These are phyloP conservation scores for Coccomyxa sp. DNA, from an alignment of 139 green algal species.

Conservation along the genomic window DNA sequence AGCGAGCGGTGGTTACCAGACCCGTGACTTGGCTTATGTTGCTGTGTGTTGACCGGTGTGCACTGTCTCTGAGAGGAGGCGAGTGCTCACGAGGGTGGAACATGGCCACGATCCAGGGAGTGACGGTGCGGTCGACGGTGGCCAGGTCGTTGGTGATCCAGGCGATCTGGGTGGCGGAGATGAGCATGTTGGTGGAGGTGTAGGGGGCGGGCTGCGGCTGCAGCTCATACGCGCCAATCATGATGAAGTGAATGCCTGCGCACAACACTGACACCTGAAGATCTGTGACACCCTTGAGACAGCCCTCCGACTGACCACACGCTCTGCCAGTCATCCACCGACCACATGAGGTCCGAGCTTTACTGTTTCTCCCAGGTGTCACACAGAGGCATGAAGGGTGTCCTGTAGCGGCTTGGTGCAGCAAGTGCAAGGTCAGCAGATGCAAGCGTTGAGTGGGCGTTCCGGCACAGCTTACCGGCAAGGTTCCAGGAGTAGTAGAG, in stretches of 20 bases:
- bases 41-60: not conserved
- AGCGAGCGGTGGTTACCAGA: too few relatives aligned
- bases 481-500: not conserved
- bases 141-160: constrained; percentile 11
- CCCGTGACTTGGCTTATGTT: too few relatives aligned
- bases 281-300: not conserved
- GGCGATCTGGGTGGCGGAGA: not conserved
- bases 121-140: constrained; percentile 8
- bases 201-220: not conserved
- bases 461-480: not conserved
- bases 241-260: not conserved
- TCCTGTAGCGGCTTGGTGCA: not conserved
- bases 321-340: not conserved
- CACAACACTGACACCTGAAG: not conserved
- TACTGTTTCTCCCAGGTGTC: too few relatives aligned
- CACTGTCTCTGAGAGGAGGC: not conserved
- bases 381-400: too few relatives aligned
- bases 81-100: not conserved
- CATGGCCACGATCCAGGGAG: constrained; percentile 7
- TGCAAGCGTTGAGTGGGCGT: not conserved
- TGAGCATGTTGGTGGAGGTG: not conserved
- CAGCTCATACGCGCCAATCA: not conserved
- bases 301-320: not conserved
- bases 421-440: not conserved
- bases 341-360: not conserved